Base-by-base conservation (phyloP, 164 flowering plant species). In the Berberis vulgaris region DNA sequence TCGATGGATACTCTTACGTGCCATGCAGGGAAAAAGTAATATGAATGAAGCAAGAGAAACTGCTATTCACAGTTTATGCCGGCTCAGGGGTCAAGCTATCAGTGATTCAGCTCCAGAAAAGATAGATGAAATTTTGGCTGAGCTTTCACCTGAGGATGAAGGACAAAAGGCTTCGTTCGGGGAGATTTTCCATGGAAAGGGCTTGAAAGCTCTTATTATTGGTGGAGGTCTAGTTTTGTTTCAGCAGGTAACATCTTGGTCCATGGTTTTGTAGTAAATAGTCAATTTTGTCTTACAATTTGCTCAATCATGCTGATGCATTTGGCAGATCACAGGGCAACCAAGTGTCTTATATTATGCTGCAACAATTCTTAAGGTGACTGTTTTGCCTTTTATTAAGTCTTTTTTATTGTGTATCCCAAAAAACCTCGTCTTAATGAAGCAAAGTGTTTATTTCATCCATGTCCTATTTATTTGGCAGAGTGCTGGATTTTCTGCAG, bases 331-430 rank as follows among this genome's bases (percentile, higher is more conserved):
- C 70, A 95, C 99, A 39, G 99, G 99, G 68, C 99, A 95, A 71
- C 99, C 97, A 54, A 95, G 99, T 80, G 97, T 95, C 26, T 76
- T 95, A 13, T 95, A 95, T 70, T 95, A 95, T 83, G 99, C 99
- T 61, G 88, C 91, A 66, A 73, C 96, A 41, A 91, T 95, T 73
- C 81, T 95, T 66, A 82, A 95, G 97, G 97, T 91, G 80, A 50
- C 38, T 52, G 54, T 52, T 52, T 12, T 9, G n/a, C 3, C 54
- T 52, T 12, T 10, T 52, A 26, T 26, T 26, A 26, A 26, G 26
- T 26, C 26, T 26, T 26, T 26, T 26, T 26, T 26, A 26, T 26
- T 26, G 26, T 26, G 26, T 26, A 26, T 26, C 26, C 26, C 26
- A 26, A 26, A 26, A 26, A 26, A 26, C 26, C 26, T 0, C 26